Evolutionary conservation across 108 stramenopile genomes (phyloP).

Genomic region (Skeletonema menzelii): DNA sequence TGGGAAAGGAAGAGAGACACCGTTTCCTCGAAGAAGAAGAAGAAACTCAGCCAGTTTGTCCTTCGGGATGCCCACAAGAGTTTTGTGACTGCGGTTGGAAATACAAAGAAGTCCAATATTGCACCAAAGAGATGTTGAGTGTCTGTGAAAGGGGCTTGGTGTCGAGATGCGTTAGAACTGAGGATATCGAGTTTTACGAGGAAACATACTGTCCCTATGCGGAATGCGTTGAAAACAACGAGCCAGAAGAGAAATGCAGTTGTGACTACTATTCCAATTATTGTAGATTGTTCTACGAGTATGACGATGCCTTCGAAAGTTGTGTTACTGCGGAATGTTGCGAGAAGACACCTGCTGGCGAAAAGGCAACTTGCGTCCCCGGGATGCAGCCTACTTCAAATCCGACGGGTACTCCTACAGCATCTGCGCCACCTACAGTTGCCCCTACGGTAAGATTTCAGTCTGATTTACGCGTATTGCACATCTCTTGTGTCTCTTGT

Average conservation of each 20-base stretch:
- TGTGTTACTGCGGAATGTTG: slow-evolving; percentile 38
- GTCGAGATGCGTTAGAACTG: slow-evolving; percentile 17
- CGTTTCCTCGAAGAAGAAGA: slow-evolving; percentile 28
- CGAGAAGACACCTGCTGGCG: slow-evolving; percentile 2
- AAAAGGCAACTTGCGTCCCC: slow-evolving; percentile 28
- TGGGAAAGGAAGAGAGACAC: not conserved
- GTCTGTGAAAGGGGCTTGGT: slow-evolving; percentile 14
- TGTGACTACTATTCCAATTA: slow-evolving; percentile 35
- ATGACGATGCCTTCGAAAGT: slow-evolving; percentile 13
- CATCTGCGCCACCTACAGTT: not conserved
- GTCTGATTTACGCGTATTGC: not conserved
- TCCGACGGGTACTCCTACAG: slow-evolving; percentile 23
- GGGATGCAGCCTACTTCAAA: slow-evolving; percentile 23
- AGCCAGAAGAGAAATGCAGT: slow-evolving; percentile 15
- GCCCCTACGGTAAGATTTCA: slow-evolving; percentile 19
- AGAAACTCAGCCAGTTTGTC: slow-evolving; percentile 2
- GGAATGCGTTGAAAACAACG: slow-evolving; percentile 18
- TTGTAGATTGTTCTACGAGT: slow-evolving; percentile 32
- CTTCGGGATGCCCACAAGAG: slow-evolving; percentile 30
- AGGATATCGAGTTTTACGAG: slow-evolving; percentile 27
- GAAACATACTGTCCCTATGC: slow-evolving; percentile 42
- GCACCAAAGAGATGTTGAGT: slow-evolving; percentile 24
- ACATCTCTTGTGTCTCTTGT: not conserved
- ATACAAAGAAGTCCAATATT: slow-evolving; percentile 15
- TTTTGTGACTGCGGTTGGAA: slow-evolving; percentile 39